Conservation (phyloP, 2,329 filamentous ascomycete species). For the Akanthomyces uredinophilus region DNA sequence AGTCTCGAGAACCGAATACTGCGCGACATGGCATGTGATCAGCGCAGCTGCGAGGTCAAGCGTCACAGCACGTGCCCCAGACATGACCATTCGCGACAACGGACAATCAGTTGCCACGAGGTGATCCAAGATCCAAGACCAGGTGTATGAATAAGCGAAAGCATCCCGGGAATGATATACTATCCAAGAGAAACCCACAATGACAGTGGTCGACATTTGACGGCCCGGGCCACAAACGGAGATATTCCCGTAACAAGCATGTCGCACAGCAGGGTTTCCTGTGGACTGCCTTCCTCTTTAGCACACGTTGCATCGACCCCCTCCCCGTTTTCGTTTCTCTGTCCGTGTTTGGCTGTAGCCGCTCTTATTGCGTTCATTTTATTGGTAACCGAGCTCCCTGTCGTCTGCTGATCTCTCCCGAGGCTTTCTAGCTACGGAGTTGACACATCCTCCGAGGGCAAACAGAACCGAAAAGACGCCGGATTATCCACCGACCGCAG, state of each 20-base stretch:
- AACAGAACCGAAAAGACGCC: background rate
- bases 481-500: background rate
- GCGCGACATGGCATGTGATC: background rate
- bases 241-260: background rate
- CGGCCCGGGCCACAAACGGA: background rate
- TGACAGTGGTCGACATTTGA: background rate
- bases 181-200: background rate
- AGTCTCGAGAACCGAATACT: background rate
- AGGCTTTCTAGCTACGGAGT: background rate
- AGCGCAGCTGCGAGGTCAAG: background rate
- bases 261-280: background rate
- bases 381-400: background rate
- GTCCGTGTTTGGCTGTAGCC: too few species aligned
- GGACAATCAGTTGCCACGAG: background rate
- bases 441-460: background rate
- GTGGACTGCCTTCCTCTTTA: background rate
- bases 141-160: background rate
- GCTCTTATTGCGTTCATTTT: background rate
- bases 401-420: background rate
- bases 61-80: background rate
- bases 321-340: background rate
- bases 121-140: background rate
- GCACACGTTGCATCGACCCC: background rate
- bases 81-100: too few species aligned
- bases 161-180: background rate